Conservation (phyloP, 768 basidiomycete genomes). For the Suillus subluteus region DNA sequence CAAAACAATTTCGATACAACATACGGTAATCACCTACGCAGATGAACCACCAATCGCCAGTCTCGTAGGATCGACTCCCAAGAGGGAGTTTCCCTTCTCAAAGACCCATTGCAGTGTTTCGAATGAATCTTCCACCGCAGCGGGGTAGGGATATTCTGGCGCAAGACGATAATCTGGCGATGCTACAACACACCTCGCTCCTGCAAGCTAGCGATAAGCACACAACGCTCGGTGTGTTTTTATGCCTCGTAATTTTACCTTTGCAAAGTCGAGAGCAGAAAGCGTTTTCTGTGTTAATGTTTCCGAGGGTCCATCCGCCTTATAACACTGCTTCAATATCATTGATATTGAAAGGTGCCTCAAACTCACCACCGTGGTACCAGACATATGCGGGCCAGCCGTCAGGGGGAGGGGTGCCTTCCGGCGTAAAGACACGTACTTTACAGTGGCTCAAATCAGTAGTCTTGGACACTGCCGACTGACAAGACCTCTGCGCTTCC, state of each 20-base stretch:
- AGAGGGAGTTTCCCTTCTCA: conserved; percentile 46
- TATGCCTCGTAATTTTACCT: conserved; percentile 19
- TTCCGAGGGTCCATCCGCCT: conserved; percentile 83
- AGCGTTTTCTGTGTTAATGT: conserved; percentile 59
- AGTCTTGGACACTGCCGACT: conserved; percentile 60
- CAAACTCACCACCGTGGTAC: conserved; percentile 68
- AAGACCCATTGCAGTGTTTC: conserved; percentile 41
- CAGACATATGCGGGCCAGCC: conserved; percentile 79
- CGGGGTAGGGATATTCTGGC: conserved; percentile 38
- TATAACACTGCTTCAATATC: neutral
- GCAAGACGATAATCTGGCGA: conserved; percentile 39
- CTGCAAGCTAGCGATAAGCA: conserved; percentile 16
- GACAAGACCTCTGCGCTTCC: conserved; percentile 59
- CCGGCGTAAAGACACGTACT: conserved; percentile 67
- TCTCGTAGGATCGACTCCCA: conserved; percentile 51
- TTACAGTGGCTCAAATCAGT: conserved; percentile 53
- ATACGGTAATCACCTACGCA: conserved; percentile 43
- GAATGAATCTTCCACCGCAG: conserved; percentile 35
- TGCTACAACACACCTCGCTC: conserved; percentile 37
- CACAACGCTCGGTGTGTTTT: neutral
- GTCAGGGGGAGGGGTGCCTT: conserved; percentile 44
- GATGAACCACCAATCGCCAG: conserved; percentile 78
- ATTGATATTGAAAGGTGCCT: neutral
- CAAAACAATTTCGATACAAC: neutral
- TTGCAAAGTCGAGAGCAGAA: conserved; percentile 46